A percentile compares a stretch with the other conserved stretches of the same genome.
phyloP scores from a whole-genome alignment of 176 grass and related monocot genomes.

The Oryza glumipatula region DNA sequence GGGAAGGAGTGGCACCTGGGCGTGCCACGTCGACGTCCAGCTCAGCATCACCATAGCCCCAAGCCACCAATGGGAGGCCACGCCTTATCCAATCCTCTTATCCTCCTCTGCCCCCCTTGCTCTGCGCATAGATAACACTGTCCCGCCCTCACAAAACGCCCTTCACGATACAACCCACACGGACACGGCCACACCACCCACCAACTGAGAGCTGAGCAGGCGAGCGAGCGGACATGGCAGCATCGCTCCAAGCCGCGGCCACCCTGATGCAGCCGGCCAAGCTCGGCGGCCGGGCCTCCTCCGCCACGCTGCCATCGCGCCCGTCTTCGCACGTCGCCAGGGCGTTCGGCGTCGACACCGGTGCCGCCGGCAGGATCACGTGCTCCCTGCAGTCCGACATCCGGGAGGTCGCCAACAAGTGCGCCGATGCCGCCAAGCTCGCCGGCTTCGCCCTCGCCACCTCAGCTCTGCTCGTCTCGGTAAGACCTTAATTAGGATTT shows the following conservation, averaged over 20 bases:
- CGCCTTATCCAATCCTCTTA: slow-evolving; percentile 74
- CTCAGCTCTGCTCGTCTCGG: slow-evolving; percentile 78
- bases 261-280: slow-evolving; percentile 88
- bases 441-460: slow-evolving; percentile 85
- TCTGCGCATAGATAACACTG: slow-evolving; percentile 46
- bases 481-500: slow-evolving; percentile 23
- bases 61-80: slow-evolving; percentile 61
- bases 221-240: slow-evolving; percentile 56
- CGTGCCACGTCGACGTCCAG: slow-evolving; percentile 38
- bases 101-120: slow-evolving; percentile 43
- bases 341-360: slow-evolving; percentile 47
- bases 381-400: slow-evolving; percentile 69
- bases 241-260: slow-evolving; percentile 82
- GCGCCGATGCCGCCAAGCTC: slow-evolving; percentile 69
- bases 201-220: not conserved
- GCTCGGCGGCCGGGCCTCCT: slow-evolving; percentile 47
- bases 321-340: slow-evolving; percentile 44
- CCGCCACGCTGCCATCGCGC: slow-evolving; percentile 33
- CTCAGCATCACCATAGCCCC: slow-evolving; percentile 51
- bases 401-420: slow-evolving; percentile 61
- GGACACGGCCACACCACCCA: not conserved
- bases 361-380: slow-evolving; percentile 42
- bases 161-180: slow-evolving; percentile 32
- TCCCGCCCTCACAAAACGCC: slow-evolving; percentile 34
- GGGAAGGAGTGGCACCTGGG: not conserved